Percentiles rank a stretch among this genome's conserved stretches.
phyloP scores from a whole-genome alignment of 2,329 filamentous ascomycete genomes.

The Shiraia sp. region DNA sequence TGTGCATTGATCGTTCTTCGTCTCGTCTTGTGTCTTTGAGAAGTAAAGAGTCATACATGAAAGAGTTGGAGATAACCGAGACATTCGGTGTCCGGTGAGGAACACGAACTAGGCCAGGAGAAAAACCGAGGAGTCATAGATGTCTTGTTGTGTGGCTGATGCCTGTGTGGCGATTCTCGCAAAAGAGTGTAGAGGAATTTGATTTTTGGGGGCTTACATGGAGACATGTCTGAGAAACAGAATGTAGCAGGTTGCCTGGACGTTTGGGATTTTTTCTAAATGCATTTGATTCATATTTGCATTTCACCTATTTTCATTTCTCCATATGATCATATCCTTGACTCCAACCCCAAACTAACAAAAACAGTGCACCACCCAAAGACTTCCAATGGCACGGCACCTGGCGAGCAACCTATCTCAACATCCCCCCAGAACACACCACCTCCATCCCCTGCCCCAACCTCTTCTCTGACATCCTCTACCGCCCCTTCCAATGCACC shows the following conservation, averaged over 20 bases:
- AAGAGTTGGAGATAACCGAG: not conserved
- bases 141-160: too few species aligned
- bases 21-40: slow-evolving; percentile 9
- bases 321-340: not conserved
- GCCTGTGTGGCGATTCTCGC: not conserved
- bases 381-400: slow-evolving; percentile 74
- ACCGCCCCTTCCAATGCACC: slow-evolving; percentile 88
- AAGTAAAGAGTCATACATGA: slow-evolving; percentile 5
- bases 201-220: too few species aligned
- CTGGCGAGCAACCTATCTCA: slow-evolving; percentile 80
- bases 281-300: too few species aligned
- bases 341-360: not conserved
- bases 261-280: too few species aligned
- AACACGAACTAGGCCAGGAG: not conserved
- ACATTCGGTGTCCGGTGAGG: not conserved
- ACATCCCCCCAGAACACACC: slow-evolving; percentile 57
- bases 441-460: slow-evolving; percentile 70
- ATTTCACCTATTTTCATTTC: not conserved
- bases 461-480: slow-evolving; percentile 87
- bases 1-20: slow-evolving; percentile 2
- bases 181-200: too few species aligned
- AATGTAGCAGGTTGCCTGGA: too few species aligned
- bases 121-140: not conserved
- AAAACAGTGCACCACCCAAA: slow-evolving; percentile 47
- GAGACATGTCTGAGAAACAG: too few species aligned